Base-by-base conservation (phyloP, 2,329 filamentous ascomycete species). In the Lecanoromycetidae sp. region DNA sequence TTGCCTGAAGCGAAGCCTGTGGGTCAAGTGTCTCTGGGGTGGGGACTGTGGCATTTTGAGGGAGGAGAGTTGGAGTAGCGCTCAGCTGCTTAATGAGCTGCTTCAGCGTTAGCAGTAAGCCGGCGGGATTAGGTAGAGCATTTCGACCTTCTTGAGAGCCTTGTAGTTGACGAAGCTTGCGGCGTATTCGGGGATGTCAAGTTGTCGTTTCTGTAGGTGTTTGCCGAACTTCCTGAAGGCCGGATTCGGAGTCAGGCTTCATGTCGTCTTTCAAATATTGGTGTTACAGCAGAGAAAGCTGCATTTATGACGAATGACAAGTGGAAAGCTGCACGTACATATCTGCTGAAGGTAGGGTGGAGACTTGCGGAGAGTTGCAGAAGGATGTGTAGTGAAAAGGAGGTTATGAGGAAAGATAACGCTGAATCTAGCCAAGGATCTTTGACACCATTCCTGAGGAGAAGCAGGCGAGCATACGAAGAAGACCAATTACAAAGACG, bases 81-180 rank as follows among this genome's bases (percentile, higher is more conserved):
- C 88, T 94, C 58, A 96, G 80, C 69, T 91, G 91, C 68, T 96
- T 96, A 72, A 96, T 98, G 69, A 96, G 85, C 90, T 96, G 67
- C 59, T 56, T 49, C 46, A 34, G 53, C 42, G 58, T 71, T 54
- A 66, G 61, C 55, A 55, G 60, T 12, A 8, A 53, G 19, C 47
- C 32, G 52, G 50, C 6, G 15, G 29, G 22, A 34, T 13, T 40
- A 23, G 13, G 39, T 10, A 35, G 33, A 40, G 44, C 44, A 35
- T 55, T 5, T 44, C 23, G 63, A 94, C 91, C 86, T 96, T 96
- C 69, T 98, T 98, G 58, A 98, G 74, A 51, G 87, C 88, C 71
- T 98, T 98, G 74, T 98, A 98, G 69, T 98, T 95, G 58, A 96
- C 88, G 64, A 98, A 98, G 68, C 88, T 95, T 55, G 90, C 87